Base-by-base conservation (phyloP, 2,329 filamentous ascomycete species). In the Fusarium sp. region DNA sequence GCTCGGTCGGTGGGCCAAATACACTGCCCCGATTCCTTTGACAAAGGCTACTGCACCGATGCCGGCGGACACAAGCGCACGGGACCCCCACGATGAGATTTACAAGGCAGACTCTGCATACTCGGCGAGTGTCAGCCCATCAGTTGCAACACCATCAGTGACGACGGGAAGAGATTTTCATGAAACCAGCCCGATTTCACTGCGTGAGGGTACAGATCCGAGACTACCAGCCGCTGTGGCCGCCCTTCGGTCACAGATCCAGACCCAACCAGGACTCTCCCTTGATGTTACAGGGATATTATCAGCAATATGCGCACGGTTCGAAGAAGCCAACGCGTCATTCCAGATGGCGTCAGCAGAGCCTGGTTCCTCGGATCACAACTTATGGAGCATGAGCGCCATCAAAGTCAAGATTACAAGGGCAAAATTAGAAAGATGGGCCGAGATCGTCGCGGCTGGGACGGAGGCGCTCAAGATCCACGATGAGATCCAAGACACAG, bases 1-100 rank as follows among this genome's bases (percentile, higher is more conserved):
- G 82, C 81, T 89, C 1, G 83, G 85, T 4, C 83, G 87, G 12
- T 89, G 87, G 87, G 84, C 85, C 10, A 87, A 86, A 48, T 80
- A 88, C 0, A 80, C 85, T 0, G 83, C 82, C 1, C 83, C 83
- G 0, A 82, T 82, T 28, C 77, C 79, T 0, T 66, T 82, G 45
- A 79, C 75, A 20, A 72, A 70, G 15, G 68, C 75, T 0, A 69
- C 69, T 10, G 74, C 74, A 9, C 67, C 78, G 2, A 80, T 81
- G 77, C 78, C 79, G 0, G 48, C 55, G 11, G 76, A 79, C 39
- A 71, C 72, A 3, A 78, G 75, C 13, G 74, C 72, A 20, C 62
- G 70, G 20, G 72, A 79, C 8, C 61, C 71, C 0, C 77, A 72
- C 0, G 47, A 65, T 7, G 68, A 74, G 3, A 55, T 73, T 1